phyloP scores from a whole-genome alignment of 805 yeast genomes.

The Yarrowia osloensis region DNA sequence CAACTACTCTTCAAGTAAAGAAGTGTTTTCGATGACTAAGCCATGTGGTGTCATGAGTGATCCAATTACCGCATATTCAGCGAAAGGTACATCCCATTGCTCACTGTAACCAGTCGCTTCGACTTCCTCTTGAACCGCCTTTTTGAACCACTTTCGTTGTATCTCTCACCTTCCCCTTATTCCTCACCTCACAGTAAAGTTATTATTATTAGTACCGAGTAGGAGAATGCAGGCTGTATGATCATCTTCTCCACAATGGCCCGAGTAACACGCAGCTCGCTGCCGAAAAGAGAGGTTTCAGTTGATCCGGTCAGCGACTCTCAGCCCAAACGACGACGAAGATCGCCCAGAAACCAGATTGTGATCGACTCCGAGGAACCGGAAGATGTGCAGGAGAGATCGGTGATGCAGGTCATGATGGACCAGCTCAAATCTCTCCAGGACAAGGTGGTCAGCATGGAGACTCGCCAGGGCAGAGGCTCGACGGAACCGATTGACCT shows the following conservation, averaged over 20 bases:
- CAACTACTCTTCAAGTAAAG: too few relatives aligned
- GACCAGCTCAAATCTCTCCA: neutral
- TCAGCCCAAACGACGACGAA: neutral
- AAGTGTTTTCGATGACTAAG: too few relatives aligned
- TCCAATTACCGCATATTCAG: too few relatives aligned
- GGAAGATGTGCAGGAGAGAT: neutral
- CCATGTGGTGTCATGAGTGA: too few relatives aligned
- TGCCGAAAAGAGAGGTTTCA: neutral
- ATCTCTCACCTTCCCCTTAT: too few relatives aligned
- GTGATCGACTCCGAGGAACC: neutral
- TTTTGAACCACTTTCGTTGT: too few relatives aligned
- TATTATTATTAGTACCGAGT: too few relatives aligned
- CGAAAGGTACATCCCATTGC: too few relatives aligned
- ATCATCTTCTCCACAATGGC: neutral
- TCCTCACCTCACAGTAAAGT: too few relatives aligned
- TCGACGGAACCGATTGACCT: neutral
- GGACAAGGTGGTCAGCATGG: neutral
- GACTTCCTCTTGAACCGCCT: too few relatives aligned
- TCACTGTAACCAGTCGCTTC: too few relatives aligned
- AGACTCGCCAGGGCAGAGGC: neutral
- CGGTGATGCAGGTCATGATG: neutral
- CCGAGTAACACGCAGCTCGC: neutral
- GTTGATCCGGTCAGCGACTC: neutral
- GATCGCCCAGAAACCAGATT: neutral
- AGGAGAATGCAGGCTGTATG: too few relatives aligned